These are phyloP conservation scores for Prototheca cutis DNA, from an alignment of 163 green algal genomes.

Conservation along the genomic window DNA sequence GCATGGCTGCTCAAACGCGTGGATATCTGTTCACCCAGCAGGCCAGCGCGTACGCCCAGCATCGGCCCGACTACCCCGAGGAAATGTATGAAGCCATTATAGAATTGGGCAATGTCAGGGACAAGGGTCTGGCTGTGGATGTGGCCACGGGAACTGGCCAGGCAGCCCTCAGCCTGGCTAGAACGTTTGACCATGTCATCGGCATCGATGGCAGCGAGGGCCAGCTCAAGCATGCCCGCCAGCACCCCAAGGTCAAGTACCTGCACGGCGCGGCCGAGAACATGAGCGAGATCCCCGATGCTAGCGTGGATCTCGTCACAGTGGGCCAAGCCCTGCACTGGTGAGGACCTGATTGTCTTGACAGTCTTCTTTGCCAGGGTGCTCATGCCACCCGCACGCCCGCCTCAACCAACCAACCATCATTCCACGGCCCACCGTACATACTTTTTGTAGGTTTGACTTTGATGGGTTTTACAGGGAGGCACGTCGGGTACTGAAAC, in stretches of 20 bases:
- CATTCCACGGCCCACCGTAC: too few species aligned
- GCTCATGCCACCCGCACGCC: too few species aligned
- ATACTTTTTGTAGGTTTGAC: slow-evolving; percentile 42
- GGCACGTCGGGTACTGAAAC: slow-evolving; percentile 24
- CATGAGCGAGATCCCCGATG: slow-evolving; percentile 5
- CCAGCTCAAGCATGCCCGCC: slow-evolving; percentile 24
- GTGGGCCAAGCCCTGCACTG: slow-evolving; percentile 37
- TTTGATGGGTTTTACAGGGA: slow-evolving; percentile 24
- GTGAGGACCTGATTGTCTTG: slow-evolving; percentile 8
- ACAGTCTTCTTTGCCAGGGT: too few species aligned
- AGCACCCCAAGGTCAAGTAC: slow-evolving; percentile 22
- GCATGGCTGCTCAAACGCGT: too few species aligned
- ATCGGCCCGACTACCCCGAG: slow-evolving; percentile 17
- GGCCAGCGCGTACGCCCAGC: slow-evolving; percentile 1
- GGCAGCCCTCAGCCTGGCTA: slow-evolving; percentile 5
- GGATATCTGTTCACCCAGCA: slow-evolving; percentile 6
- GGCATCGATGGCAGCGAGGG: slow-evolving; percentile 19
- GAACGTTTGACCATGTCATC: slow-evolving; percentile 16
- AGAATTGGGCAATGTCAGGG: not conserved
- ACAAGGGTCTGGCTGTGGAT: slow-evolving; percentile 8
- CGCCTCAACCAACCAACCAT: too few species aligned
- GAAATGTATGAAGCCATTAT: slow-evolving; percentile 12
- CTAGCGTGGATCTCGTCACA: slow-evolving; percentile 33
- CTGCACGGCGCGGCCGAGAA: slow-evolving; percentile 16
- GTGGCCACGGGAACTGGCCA: slow-evolving; percentile 24